Conservation (phyloP, 805 yeast species). For the Scheffersomyces coipomensis region DNA sequence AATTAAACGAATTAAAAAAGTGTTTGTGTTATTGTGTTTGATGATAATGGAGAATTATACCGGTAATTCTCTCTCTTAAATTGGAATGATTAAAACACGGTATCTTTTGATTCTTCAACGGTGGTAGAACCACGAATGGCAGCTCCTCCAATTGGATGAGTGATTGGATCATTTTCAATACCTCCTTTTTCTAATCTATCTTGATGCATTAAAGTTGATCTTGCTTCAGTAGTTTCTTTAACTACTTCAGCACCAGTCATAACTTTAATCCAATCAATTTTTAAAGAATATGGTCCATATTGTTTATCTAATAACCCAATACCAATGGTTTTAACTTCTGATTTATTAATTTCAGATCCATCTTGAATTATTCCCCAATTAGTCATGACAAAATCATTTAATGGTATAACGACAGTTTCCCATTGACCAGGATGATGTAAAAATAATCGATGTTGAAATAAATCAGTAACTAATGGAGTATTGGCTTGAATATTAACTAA, state of each 20-base stretch:
- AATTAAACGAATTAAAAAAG: too few relatives aligned
- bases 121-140: constrained; percentile 25
- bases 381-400: constrained; percentile 77
- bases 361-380: constrained; percentile 68
- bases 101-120: constrained; percentile 31
- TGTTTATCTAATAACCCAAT: constrained; percentile 75
- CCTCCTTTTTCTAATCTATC: constrained; percentile 3
- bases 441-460: constrained; percentile 80
- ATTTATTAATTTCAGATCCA: constrained; percentile 56
- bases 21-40: too few relatives aligned
- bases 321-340: constrained; percentile 70
- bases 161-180: constrained; percentile 4
- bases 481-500: constrained; percentile 81
- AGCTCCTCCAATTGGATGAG: constrained; percentile 15
- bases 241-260: constrained; percentile 55
- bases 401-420: constrained; percentile 80
- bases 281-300: constrained; percentile 70
- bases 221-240: constrained; percentile 35
- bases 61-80: too few relatives aligned
- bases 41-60: too few relatives aligned
- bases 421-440: constrained; percentile 70
- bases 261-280: constrained; percentile 72
- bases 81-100: constrained; percentile 22
- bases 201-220: constrained; percentile 5
- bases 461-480: constrained; percentile 71